Evolutionary conservation across 164 flowering plant genomes (phyloP).

Genomic region (Paratinospora sagittata): DNA sequence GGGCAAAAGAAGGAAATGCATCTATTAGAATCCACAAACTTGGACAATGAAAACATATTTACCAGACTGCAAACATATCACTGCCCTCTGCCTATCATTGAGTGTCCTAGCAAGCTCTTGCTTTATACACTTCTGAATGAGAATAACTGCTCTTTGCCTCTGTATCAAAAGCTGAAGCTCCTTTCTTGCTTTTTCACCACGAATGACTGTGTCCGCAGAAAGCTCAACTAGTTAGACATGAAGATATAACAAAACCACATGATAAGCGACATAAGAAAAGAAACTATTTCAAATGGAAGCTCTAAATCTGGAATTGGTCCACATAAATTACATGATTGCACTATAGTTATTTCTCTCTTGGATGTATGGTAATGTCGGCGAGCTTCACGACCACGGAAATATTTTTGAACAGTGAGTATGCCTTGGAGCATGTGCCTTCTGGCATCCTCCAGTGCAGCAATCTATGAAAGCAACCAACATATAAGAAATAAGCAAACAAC

Average conservation of each 20-base stretch:
- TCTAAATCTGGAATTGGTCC: neutral
- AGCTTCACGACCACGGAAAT: conserved; percentile 58
- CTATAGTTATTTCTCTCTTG: conserved; percentile 34
- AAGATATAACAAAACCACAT: neutral
- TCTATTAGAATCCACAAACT: neutral
- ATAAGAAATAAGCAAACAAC: neutral
- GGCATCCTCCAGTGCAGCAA: conserved; percentile 57
- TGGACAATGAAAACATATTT: neutral
- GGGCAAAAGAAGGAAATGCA: neutral
- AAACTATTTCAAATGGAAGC: neutral
- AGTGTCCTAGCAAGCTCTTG: conserved; percentile 21
- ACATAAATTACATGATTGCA: conserved; percentile 72
- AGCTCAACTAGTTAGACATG: conserved; percentile 1
- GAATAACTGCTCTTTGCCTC: conserved; percentile 18
- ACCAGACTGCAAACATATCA: conserved; percentile 70
- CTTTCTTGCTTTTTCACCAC: conserved; percentile 62
- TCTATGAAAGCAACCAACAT: conserved; percentile 32
- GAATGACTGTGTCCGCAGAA: conserved; percentile 45
- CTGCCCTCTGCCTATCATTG: conserved; percentile 38
- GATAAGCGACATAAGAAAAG: neutral
- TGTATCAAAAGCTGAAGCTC: conserved; percentile 22
- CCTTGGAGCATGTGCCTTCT: conserved; percentile 56
- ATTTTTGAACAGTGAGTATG: conserved; percentile 57
- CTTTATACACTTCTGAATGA: conserved; percentile 26
- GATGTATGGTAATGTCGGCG: conserved; percentile 41